phyloP scores from a whole-genome alignment of 768 basidiomycete genomes.

The Coprinopsis sp. region DNA sequence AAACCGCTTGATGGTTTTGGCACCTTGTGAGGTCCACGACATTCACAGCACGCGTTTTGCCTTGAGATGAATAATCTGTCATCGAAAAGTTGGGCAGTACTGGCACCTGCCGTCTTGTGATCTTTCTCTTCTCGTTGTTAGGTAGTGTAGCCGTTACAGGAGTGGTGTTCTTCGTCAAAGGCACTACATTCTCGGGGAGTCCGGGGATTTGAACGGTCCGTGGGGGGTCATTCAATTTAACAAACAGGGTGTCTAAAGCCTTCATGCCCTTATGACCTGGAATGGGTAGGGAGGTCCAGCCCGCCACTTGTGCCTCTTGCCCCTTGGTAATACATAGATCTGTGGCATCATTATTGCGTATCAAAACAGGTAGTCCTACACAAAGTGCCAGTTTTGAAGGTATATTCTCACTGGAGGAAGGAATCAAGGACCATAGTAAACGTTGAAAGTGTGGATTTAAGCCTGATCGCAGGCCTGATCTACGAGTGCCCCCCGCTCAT shows the following conservation, averaged over 20 bases:
- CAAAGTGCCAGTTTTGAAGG: slow-evolving; percentile 25
- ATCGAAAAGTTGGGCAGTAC: slow-evolving; percentile 27
- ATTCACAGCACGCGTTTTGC: slow-evolving; percentile 24
- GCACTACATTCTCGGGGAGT: slow-evolving; percentile 28
- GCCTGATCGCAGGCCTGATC: neutral
- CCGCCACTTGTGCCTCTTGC: slow-evolving; percentile 24
- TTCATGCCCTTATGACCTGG: slow-evolving; percentile 1
- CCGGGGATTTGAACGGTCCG: slow-evolving; percentile 17
- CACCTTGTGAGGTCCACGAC: slow-evolving; percentile 21
- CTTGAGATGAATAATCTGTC: slow-evolving; percentile 30
- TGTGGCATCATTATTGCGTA: slow-evolving; percentile 27
- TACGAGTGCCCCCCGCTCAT: neutral
- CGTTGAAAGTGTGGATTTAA: slow-evolving; percentile 14
- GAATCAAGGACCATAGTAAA: slow-evolving; percentile 18
- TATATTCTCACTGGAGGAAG: slow-evolving; percentile 16
- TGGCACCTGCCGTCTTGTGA: slow-evolving; percentile 18
- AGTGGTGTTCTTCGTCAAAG: slow-evolving; percentile 11
- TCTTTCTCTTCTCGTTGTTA: slow-evolving; percentile 12
- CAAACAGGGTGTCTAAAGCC: slow-evolving; percentile 24
- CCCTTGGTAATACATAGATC: slow-evolving; percentile 33
- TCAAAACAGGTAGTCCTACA: slow-evolving; percentile 30
- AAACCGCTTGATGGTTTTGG: slow-evolving; percentile 21
- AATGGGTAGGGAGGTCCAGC: slow-evolving; percentile 16
- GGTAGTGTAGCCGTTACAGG: slow-evolving; percentile 12
- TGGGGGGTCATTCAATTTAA: slow-evolving; percentile 22